Evolutionary conservation across 2,329 filamentous ascomycete species (phyloP).

Genomic region (Pseudofabraea citricarpa): DNA sequence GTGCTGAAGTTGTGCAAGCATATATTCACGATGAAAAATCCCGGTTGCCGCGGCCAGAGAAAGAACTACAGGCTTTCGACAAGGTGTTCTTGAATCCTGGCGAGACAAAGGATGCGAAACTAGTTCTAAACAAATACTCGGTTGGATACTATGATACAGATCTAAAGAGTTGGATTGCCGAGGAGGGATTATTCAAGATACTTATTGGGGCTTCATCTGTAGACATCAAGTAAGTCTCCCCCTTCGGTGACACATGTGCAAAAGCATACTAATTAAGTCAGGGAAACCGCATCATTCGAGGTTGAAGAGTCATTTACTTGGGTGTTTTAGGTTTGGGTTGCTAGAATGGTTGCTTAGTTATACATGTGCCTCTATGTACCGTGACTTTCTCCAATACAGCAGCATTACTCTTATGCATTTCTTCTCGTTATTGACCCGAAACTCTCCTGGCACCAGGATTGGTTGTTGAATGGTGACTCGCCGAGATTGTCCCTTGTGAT

Average conservation of each 20-base stretch:
- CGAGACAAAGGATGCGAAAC: conserved; percentile 34
- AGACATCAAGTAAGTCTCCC: conserved; percentile 53
- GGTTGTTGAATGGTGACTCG: no score
- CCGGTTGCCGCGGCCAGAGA: conserved; percentile 59
- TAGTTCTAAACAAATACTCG: conserved; percentile 41
- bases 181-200: conserved; percentile 57
- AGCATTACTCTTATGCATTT: no score
- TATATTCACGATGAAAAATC: conserved; percentile 63
- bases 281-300: conserved; percentile 46
- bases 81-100: conserved; percentile 57
- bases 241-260: background rate
- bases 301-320: conserved; percentile 62
- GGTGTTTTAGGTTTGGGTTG: conserved; percentile 45
- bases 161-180: conserved; percentile 57
- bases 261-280: conserved; percentile 25
- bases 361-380: no score
- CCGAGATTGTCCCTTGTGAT: no score
- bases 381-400: no score
- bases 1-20: conserved; percentile 62
- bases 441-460: no score
- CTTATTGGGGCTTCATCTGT: conserved; percentile 56
- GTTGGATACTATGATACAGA: conserved; percentile 59
- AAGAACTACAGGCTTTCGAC: conserved; percentile 66
- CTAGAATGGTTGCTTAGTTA: no score
- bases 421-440: no score